Percentiles rank a stretch among this genome's conserved stretches.
These are phyloP conservation scores for Chloropicon primus DNA, from an alignment of 139 green algal genomes.

Conservation along the genomic window DNA sequence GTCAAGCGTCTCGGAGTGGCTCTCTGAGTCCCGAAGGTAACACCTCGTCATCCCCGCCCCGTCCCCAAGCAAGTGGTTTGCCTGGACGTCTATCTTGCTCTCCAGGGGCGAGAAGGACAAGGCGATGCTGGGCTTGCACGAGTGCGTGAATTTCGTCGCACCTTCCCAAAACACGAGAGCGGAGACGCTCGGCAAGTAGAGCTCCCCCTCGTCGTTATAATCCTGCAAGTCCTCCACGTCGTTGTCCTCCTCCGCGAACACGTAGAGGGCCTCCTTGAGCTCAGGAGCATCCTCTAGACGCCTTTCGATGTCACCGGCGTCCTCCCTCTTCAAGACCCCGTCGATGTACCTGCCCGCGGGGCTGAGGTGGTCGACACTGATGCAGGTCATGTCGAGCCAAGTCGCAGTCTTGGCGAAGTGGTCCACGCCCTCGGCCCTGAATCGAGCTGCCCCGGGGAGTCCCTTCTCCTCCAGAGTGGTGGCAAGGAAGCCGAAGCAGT, in stretches of 20 bases:
- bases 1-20: not conserved
- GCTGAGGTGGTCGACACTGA: not conserved
- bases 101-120: not conserved
- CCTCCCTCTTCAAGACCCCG: not conserved
- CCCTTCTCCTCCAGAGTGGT: not conserved
- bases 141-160: not conserved
- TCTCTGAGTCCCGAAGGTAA: not conserved
- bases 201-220: not conserved
- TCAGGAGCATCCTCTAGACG: not conserved
- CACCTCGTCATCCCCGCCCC: not conserved
- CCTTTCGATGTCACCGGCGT: not conserved
- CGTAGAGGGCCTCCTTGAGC: too few relatives aligned
- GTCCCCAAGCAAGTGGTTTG: not conserved
- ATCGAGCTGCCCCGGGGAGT: not conserved
- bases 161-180: not conserved
- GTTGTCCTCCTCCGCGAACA: too few relatives aligned
- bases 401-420: not conserved
- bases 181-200: not conserved
- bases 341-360: not conserved
- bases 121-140: not conserved
- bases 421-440: not conserved
- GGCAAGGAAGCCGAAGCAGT: not conserved
- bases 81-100: not conserved
- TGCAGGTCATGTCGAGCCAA: not conserved
- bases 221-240: too few relatives aligned